phyloP scores from a whole-genome alignment of 192 early-diverging fungal genomes.

The Coemansia sp. region DNA sequence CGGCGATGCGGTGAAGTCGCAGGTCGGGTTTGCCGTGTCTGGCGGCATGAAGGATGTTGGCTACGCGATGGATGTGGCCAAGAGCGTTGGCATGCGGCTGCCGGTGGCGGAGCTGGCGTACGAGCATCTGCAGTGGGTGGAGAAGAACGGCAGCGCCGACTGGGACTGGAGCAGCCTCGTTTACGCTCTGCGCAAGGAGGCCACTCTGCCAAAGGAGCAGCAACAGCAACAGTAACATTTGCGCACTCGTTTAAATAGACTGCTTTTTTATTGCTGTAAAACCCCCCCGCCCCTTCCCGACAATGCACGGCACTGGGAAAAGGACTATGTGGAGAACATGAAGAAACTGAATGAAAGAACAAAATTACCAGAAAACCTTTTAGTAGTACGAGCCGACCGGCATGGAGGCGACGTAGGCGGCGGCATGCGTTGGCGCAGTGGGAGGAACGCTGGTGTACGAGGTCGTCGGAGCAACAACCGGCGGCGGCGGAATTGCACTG shows the following conservation, averaged over 20 bases:
- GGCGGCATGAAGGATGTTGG: constrained; percentile 46
- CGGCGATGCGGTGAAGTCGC: constrained; percentile 36
- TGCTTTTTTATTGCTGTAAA: not conserved
- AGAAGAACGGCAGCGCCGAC: constrained; percentile 27
- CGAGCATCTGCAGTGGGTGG: constrained; percentile 41
- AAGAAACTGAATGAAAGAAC: not conserved
- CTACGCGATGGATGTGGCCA: constrained; percentile 43
- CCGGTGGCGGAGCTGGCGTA: constrained; percentile 35
- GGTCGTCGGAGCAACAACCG: constrained; percentile 10
- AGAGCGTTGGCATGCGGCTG: constrained; percentile 23
- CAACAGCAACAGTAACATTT: not conserved
- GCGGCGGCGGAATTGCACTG: constrained; percentile 16
- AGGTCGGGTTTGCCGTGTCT: constrained; percentile 37
- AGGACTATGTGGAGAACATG: not conserved
- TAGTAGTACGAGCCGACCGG: constrained; percentile 18
- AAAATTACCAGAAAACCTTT: not conserved
- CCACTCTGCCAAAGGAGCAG: not conserved
- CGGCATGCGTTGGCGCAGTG: constrained; percentile 2
- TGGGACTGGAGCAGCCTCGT: constrained; percentile 49
- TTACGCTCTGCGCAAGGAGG: constrained; percentile 34
- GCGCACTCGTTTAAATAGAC: too few species aligned
- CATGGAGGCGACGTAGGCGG: not conserved
- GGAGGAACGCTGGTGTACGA: constrained; percentile 18
- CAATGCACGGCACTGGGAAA: not conserved
- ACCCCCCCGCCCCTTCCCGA: not conserved